phyloP scores from a whole-genome alignment of 1,284 basidiomycete genomes.

The Sporisorium sorghi region DNA sequence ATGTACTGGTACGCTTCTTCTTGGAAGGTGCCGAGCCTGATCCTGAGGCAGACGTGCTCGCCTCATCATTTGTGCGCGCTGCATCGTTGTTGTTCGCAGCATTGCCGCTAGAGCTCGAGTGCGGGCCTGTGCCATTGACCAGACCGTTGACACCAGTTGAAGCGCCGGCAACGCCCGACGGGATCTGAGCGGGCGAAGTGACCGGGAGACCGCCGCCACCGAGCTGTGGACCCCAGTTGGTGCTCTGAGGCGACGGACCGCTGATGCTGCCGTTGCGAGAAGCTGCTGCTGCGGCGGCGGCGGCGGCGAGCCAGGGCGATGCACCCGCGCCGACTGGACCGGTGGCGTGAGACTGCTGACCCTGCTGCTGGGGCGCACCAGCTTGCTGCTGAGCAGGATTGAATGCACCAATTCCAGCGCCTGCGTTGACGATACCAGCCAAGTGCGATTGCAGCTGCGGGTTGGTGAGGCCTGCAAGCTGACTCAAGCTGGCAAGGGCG shows the following conservation, averaged over 20 bases:
- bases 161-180: no score
- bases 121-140: conserved; percentile 17
- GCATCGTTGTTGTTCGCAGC: conserved; percentile 11
- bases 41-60: conserved; percentile 9
- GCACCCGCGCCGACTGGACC: conserved; percentile 8
- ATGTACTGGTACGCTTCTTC: conserved; percentile 51
- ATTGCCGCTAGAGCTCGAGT: conserved; percentile 11
- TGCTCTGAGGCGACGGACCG: conserved; percentile 32
- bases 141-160: conserved; percentile 17
- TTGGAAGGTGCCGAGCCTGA: conserved; percentile 39
- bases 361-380: conserved; percentile 29
- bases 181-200: conserved; percentile 14
- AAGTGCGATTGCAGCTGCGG: conserved; percentile 53
- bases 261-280: conserved; percentile 29
- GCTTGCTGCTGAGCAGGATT: conserved; percentile 24
- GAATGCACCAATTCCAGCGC: conserved; percentile 26
- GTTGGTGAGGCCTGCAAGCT: conserved; percentile 50
- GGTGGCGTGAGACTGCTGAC: conserved; percentile 28
- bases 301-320: conserved; percentile 33
- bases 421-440: conserved; percentile 40
- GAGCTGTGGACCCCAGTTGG: conserved; percentile 22
- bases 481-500: conserved; percentile 52
- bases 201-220: conserved; percentile 4
- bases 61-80: conserved; percentile 4
- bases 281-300: no score